Evolutionary conservation across 805 yeast genomes (phyloP).

Genomic region (Candida maltosa): DNA sequence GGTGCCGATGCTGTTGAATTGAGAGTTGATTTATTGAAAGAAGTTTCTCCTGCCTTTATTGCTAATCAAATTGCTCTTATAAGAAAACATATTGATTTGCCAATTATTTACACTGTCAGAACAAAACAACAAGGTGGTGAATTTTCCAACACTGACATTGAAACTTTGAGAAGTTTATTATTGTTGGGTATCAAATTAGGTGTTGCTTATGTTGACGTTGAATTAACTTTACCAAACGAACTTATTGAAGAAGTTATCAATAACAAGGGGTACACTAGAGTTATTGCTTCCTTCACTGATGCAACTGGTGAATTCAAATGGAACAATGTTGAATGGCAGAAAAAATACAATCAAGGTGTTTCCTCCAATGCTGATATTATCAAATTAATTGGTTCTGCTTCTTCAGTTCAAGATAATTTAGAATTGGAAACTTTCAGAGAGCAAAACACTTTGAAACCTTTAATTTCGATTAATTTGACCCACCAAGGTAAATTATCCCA

Average conservation of each 20-base stretch:
- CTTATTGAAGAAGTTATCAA: conserved; percentile 50
- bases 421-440: conserved; percentile 66
- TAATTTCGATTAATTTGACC: conserved; percentile 84
- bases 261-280: conserved; percentile 56
- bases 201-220: conserved; percentile 77
- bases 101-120: conserved; percentile 79
- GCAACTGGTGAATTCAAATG: conserved; percentile 60
- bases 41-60: conserved; percentile 52
- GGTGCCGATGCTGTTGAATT: conserved; percentile 85
- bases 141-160: conserved; percentile 59
- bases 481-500: conserved; percentile 73
- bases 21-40: conserved; percentile 67
- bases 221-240: conserved; percentile 62
- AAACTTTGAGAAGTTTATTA: conserved; percentile 48
- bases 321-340: conserved; percentile 72
- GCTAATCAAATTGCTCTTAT: conserved; percentile 70
- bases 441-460: conserved; percentile 53
- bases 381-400: conserved; percentile 82
- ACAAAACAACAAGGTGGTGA: conserved; percentile 79
- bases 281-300: conserved; percentile 85
- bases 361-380: conserved; percentile 66
- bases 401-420: conserved; percentile 62
- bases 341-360: conserved; percentile 64
- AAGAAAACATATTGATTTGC: conserved; percentile 62
- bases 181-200: conserved; percentile 71